Base-by-base conservation (phyloP, 2,329 filamentous ascomycete species). In the Aspergillus fischeri region DNA sequence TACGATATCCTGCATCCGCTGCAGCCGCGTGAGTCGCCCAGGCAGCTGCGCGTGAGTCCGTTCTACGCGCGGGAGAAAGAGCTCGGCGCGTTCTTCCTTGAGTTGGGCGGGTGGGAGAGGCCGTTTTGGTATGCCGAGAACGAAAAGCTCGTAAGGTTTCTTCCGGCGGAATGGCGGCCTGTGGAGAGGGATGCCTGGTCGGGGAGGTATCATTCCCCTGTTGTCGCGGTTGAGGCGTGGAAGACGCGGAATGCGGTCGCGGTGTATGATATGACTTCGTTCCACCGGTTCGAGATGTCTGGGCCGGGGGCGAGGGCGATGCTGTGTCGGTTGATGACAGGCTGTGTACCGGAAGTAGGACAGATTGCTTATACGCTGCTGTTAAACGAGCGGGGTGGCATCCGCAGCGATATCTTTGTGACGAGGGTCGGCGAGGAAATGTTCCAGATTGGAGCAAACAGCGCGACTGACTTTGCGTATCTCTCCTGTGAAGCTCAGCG, bases 1-100 rank as follows among this genome's bases (percentile, higher is more conserved):
- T 87, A 87, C 71, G 84, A 87, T 58, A 86, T 87, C 42, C 60
- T 87, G 0, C 85, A 87, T 57, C 85, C 85, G 0, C 74, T 85
- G 0, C 82, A 84, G 53, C 84, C 83, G 0, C 79, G 79, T 28
- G 74, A 80, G 0, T 85, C 81, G 0, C 85, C 84, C 0, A 80
- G 85, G 0, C 81, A 84, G 56, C 74, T 87, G 1, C 81, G 85
- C 6, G 71, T 82, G 14, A 86, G 81, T 59, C 84, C 85, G 0
- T 87, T 87, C 66, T 75, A 85, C 58, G 60, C 74, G 1, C 78
- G 81, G 0, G 81, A 87, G 58, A 67, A 69, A 14, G 79, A 85
- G 52, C 78, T 86, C 0, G 68, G 68, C 6, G 70, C 69, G 1
- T 83, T 76, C 61, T 87, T 86, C 70, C 76, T 87, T 4, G 85